Evolutionary conservation across 1,284 basidiomycete species (phyloP), one percentile per base, ranked within the genome.

Genomic region (Puccinia triticina): DNA sequence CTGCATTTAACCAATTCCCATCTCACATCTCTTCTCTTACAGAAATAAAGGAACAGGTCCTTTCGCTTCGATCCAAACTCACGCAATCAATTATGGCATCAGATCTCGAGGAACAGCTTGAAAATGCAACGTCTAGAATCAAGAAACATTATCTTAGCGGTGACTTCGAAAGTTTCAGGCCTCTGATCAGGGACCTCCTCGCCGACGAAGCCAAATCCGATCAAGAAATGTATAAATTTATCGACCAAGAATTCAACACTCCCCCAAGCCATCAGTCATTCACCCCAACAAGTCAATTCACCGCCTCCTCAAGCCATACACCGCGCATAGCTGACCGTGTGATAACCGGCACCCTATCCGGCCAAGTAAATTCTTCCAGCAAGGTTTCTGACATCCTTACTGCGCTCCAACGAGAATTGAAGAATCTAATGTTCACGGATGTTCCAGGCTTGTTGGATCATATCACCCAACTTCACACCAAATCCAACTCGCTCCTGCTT

Each of bases 221-320:
- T 64, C 32, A 29, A 64, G 59, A 64, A 64, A 34, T 64, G 59
- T 64, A 14, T 64, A 14, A 64, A 18, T 34, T 64, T 32, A 64
- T 64, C 16, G 12, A 37, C 59, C n/a, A n/a, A n/a, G n/a, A n/a
- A n/a, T n/a, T n/a, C n/a, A n/a, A n/a, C n/a, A n/a, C n/a, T n/a
- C n/a, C n/a, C n/a, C n/a, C n/a, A n/a, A n/a, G n/a, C n/a, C n/a
- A n/a, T n/a, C n/a, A n/a, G n/a, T n/a, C n/a, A n/a, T n/a, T n/a
- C n/a, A n/a, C n/a, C n/a, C n/a, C n/a, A n/a, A n/a, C n/a, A n/a
- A 64, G 18, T 26, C 26, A 64, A 64, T 64, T 64, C 32, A 37
- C 4, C 59, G 10, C 32, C 59, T 4, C 11, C 59, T 21, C 59
- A 64, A 64, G 29, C 32, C 32, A 37, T 64, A 14, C 14, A 21